These are phyloP conservation scores for Suaeda aralocaspica DNA, from an alignment of 148 eudicot species.

Conservation along the genomic window DNA sequence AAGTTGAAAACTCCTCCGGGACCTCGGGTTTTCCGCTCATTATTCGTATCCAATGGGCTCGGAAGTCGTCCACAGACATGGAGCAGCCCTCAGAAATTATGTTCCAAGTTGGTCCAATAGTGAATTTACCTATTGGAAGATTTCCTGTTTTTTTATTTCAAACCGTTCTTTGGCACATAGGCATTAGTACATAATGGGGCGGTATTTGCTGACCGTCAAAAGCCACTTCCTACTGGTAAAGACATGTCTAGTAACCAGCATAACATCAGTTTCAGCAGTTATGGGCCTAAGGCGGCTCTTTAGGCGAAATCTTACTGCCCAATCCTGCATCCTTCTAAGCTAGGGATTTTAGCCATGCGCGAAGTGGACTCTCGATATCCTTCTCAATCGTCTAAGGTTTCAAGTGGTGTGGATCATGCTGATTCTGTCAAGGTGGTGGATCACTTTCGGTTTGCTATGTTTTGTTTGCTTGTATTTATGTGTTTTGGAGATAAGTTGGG, in stretches of 20 bases:
- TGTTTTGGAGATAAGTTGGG: constrained; percentile 66
- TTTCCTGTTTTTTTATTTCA: constrained; percentile 39
- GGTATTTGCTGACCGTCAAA: constrained; percentile 58
- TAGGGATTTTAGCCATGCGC: constrained; percentile 23
- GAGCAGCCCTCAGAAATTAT: constrained; percentile 10
- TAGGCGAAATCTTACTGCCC: constrained; percentile 28
- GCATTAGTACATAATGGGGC: constrained; percentile 62
- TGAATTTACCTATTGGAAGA: constrained; percentile 32
- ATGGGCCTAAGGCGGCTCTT: constrained; percentile 41
- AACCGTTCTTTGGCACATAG: constrained; percentile 42
- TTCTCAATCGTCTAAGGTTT: constrained; percentile 15
- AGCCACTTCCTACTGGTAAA: constrained; percentile 21
- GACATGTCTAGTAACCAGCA: constrained; percentile 30
- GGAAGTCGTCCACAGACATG: neutral
- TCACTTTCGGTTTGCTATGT: constrained; percentile 63
- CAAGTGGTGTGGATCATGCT: neutral
- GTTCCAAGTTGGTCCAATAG: constrained; percentile 42
- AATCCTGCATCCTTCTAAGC: constrained; percentile 32
- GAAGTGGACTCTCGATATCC: constrained; percentile 31
- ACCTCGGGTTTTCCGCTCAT: constrained; percentile 6
- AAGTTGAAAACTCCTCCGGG: constrained; percentile 20
- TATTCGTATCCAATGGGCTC: constrained; percentile 12
- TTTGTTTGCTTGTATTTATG: constrained; percentile 58
- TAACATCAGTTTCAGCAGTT: constrained; percentile 39
- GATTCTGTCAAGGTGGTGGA: constrained; percentile 40